These are phyloP conservation scores for Cystoisospora suis DNA, from an alignment of 169 alveolate genomes.

Conservation along the genomic window DNA sequence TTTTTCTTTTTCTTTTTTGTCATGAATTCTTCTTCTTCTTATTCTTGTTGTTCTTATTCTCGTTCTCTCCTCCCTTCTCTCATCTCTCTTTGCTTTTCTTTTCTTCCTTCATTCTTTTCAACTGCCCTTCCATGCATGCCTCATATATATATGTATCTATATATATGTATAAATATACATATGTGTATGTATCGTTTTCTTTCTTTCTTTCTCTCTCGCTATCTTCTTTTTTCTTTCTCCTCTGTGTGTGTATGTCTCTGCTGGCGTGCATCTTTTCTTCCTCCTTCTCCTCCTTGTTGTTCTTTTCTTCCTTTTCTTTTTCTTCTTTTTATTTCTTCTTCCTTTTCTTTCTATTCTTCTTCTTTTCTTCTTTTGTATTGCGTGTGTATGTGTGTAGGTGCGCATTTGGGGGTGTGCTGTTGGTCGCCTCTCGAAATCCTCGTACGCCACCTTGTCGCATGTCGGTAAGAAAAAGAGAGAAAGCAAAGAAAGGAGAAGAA, in stretches of 20 bases:
- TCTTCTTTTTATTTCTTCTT: neutral
- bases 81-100: neutral
- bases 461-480: slow-evolving; percentile 16
- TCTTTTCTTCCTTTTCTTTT: neutral
- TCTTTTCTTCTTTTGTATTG: neutral
- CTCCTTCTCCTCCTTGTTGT: neutral
- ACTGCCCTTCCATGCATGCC: neutral
- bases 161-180: neutral
- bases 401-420: slow-evolving; percentile 11
- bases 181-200: neutral
- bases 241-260: neutral
- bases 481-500: neutral
- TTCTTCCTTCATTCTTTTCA: neutral
- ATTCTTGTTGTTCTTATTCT: neutral
- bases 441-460: slow-evolving; percentile 59
- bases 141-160: neutral
- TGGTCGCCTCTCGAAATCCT: slow-evolving; percentile 57
- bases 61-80: neutral
- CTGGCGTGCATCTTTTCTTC: neutral
- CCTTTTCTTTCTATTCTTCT: neutral
- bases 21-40: neutral
- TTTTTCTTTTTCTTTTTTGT: neutral
- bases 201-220: neutral
- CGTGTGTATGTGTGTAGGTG: neutral
- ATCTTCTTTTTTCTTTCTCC: neutral